Base-by-base conservation (phyloP, 176 grass and related monocot genomes). In the Carex parvula region DNA sequence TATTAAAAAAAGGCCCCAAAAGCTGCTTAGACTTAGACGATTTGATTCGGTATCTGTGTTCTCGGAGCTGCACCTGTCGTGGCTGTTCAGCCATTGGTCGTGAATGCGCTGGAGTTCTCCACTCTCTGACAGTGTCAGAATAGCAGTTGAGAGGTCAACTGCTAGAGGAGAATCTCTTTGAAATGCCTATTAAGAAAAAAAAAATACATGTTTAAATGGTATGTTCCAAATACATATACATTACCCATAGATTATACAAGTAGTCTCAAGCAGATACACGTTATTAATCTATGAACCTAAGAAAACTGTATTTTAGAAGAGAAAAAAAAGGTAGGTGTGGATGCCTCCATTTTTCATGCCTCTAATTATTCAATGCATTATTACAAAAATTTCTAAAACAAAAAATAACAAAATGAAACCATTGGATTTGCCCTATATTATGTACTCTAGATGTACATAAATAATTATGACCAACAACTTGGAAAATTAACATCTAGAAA, bases 101-200 rank as follows among this genome's bases (percentile, higher is more conserved):
- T 94, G 95, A 58, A 94, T 94, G 50, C 76, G 86, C 87, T 98
- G 92, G 44, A 94, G 95, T 16, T 94, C 91, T 1, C 92, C 95
- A 66, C 63, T 94, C 83, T 98, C 92, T 69, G 95, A 94, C 44
- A 98, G 90, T 75, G 91, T 81, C 55, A 98, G 91, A 84, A 98
- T 94, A 8, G 91, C 84, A 58, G 95, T 94, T 56, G 95, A 98
- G 15, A 98, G 81, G 67, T 98, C 95, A 22, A 86, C 75, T 65
- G 92, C 89, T 30, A 98, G 86, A 22, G 92, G 89, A 35, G 95
- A 94, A 79, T 98, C 95, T 85, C 89, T 94, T 77, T 92, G 95
- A 84, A 98, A 98, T 55, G 95, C 88, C 95, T 98, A 79, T 14
- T 79, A 81, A 64, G 56, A 32, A 62, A 64, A 60, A 82, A 75